A percentile compares a stretch with the other conserved stretches of the same genome.
Conservation (phyloP, 768 basidiomycete species). For the Mycena floridula region DNA sequence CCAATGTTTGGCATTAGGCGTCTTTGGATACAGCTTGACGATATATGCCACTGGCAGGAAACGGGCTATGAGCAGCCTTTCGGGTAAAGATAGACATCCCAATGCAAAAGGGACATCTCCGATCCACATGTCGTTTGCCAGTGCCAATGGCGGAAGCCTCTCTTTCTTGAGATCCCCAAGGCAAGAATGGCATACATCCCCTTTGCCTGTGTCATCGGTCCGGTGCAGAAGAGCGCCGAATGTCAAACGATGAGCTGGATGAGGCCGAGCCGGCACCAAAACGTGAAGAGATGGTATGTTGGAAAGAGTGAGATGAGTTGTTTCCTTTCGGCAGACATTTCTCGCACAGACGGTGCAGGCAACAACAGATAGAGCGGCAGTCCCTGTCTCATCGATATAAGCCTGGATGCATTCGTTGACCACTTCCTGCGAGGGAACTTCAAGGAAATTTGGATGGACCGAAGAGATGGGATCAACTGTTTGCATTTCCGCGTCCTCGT, state of each 20-base stretch:
- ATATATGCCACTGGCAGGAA: conserved; percentile 25
- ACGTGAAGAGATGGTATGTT: no score
- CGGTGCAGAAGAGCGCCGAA: background rate
- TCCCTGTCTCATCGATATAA: no score
- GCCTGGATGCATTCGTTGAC: no score
- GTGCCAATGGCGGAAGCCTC: conserved; percentile 1
- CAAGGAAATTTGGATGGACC: no score
- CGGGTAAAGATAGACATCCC: background rate
- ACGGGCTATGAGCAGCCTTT: conserved; percentile 4
- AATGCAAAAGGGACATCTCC: conserved; percentile 3
- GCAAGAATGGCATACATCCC: background rate
- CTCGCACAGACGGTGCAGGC: no score
- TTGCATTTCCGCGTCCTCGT: no score
- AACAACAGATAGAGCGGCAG: no score
- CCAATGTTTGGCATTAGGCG: background rate
- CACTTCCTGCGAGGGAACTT: no score
- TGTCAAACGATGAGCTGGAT: background rate
- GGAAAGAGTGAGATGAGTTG: no score
- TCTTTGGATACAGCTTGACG: conserved; percentile 28
- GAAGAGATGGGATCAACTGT: no score
- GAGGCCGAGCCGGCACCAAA: background rate
- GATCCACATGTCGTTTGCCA: conserved; percentile 9
- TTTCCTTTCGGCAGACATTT: no score
- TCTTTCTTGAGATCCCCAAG: background rate
- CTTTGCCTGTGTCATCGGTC: background rate